Conservation (phyloP, 2,329 filamentous ascomycete species). For the Fusarium sp. region DNA sequence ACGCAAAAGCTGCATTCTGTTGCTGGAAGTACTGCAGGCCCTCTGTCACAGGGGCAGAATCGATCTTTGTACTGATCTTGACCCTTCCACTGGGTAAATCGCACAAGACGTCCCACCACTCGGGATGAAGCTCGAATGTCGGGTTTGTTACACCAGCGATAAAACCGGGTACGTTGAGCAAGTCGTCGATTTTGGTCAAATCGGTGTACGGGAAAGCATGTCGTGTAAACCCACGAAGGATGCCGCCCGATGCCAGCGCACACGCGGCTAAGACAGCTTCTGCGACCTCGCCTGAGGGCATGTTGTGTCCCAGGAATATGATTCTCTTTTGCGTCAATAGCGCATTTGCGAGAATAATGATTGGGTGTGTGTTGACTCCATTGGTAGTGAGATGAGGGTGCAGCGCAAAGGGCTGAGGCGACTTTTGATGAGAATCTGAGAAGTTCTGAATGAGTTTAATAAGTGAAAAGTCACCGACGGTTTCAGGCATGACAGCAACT, state of each 20-base stretch:
- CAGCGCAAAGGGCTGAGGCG: constrained; percentile 84
- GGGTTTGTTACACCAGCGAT: constrained; percentile 98
- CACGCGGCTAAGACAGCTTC: constrained; percentile 99
- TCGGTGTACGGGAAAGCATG: constrained; percentile 99
- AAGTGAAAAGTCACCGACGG: constrained; percentile 95
- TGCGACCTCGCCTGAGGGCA: constrained; percentile 94
- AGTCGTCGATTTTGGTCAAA: constrained; percentile 95
- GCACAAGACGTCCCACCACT: constrained; percentile 98
- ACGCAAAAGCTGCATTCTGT: constrained; percentile 72
- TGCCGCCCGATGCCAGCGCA: constrained; percentile 89
- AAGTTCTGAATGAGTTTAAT: constrained; percentile 98
- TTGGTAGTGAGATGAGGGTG: constrained; percentile 96
- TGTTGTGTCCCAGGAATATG: constrained; percentile 95
- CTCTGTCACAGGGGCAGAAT: constrained; percentile 83
- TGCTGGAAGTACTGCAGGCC: constrained; percentile 90
- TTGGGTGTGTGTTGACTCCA: constrained; percentile 89
- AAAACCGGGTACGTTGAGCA: constrained; percentile 95
- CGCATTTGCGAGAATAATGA: constrained; percentile 94
- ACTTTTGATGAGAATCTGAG: constrained; percentile 82
- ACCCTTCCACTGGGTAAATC: constrained; percentile 92
- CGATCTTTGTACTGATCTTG: constrained; percentile 92
- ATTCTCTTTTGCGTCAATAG: constrained; percentile 96
- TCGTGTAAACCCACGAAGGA: constrained; percentile 93
- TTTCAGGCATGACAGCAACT: constrained; percentile 92
- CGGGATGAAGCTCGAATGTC: constrained; percentile 91